Base-by-base conservation (phyloP, 2,329 filamentous ascomycete genomes). In the Fusarium nygamai region DNA sequence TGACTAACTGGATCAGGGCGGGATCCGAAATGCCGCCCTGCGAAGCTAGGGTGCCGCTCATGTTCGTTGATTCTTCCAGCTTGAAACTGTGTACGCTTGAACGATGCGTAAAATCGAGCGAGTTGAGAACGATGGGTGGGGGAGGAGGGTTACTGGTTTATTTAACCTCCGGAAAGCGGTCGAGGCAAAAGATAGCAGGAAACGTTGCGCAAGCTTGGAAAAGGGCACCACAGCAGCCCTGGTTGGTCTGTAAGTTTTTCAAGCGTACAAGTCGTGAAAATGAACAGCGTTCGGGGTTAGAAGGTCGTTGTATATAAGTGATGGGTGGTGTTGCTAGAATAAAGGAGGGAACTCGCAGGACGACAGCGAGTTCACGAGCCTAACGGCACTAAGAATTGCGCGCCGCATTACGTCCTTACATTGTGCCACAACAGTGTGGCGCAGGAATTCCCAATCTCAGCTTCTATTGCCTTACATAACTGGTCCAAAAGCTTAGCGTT, bases 21-120 rank as follows among this genome's bases (percentile, higher is more conserved):
- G 90, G 90, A 85, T 92, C 90, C 72, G 90, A 91, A 82, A 92
- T 92, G 79, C 90, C 90, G 76, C 89, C 90, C 82, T 83, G 82
- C 46, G 84, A 82, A 75, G 80, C 80, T 71, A 88, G 81, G 71
- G 78, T 78, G 67, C 78, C 69, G 73, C 78, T 83, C 82, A 84
- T 84, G 54, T 66, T 81, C 57, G 71, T 54, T 39, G 48, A 63
- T 57, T 50, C 61, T 53, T 46, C 56, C 47, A 67, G 64, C 68
- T 67, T 67, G 56, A 51, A 24, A 17, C n/a, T 51, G 33, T 62
- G 57, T 64, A 54, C 46, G 53, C 48, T 69, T 59, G 54, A 66
- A 53, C 33, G 67, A 62, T 64, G 60, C 58, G 59, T 62, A 36
- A 62, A 24, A 60, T 69, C 59, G 64, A 69, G 44, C n/a, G 56